These are phyloP conservation scores for Fusarium neocosmosporiellum DNA, from an alignment of 2,329 filamentous ascomycete species.

Conservation along the genomic window DNA sequence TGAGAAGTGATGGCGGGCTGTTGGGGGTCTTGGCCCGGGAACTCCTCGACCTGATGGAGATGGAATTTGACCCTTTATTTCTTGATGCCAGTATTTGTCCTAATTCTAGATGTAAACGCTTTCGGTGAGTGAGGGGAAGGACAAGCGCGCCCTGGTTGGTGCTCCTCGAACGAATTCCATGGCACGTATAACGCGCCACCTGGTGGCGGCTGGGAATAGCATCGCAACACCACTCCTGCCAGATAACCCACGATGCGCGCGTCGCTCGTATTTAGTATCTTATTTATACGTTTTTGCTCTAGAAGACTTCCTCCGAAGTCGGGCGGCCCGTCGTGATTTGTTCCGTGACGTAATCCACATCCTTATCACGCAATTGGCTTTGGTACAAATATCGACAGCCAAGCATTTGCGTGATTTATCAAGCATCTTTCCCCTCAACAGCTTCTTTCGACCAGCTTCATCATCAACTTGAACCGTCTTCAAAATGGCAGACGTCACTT, in stretches of 20 bases:
- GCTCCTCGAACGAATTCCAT: not conserved
- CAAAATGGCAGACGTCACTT: not conserved
- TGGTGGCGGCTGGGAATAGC: not conserved
- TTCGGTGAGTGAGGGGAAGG: not conserved
- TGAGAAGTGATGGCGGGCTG: not conserved
- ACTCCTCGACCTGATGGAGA: too few species aligned
- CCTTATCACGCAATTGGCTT: conserved; percentile 23
- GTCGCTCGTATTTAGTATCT: not conserved
- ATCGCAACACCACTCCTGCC: not conserved
- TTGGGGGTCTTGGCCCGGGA: not conserved
- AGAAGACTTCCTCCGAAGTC: not conserved
- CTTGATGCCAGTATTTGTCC: not conserved
- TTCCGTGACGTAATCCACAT: conserved; percentile 12
- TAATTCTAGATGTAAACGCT: not conserved
- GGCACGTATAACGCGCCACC: not conserved
- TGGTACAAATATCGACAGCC: not conserved
- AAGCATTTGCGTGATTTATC: not conserved
- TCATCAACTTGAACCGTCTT: rapidly evolving
- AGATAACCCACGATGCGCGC: not conserved
- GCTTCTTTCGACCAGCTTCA: too few species aligned
- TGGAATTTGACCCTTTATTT: too few species aligned
- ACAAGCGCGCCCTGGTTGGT: not conserved
- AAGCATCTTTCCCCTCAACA: not conserved
- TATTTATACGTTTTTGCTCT: not conserved
- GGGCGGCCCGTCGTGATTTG: not conserved